Percentiles rank a stretch among this genome's conserved stretches.
Evolutionary conservation across 1,139 yeast species (phyloP).

Genomic region (Blastobotrys buckinghamii): DNA sequence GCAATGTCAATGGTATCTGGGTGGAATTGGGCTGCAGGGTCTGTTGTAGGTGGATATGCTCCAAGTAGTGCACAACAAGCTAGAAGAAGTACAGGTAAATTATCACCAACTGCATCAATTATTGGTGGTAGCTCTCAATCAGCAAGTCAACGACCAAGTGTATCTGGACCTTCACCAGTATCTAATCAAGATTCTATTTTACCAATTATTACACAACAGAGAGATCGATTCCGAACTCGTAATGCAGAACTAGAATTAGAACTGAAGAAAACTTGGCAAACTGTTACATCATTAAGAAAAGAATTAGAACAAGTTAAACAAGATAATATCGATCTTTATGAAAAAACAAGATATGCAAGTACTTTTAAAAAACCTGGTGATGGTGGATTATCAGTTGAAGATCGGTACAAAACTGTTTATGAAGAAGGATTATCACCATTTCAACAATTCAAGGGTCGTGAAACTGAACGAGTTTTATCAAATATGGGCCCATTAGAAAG

Average conservation of each 20-base stretch:
- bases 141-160: constrained; percentile 8
- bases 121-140: constrained; percentile 30
- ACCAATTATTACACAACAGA: constrained; percentile 87
- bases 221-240: constrained; percentile 82
- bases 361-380: constrained; percentile 19
- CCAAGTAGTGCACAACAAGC: constrained; percentile 11
- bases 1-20: constrained; percentile 44
- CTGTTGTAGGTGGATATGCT: neutral
- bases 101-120: constrained; percentile 36
- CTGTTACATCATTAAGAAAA: constrained; percentile 54
- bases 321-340: constrained; percentile 77
- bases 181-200: constrained; percentile 45
- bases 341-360: constrained; percentile 71
- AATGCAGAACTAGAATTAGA: constrained; percentile 83
- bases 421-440: constrained; percentile 80
- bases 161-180: constrained; percentile 8
- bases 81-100: constrained; percentile 24
- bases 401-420: constrained; percentile 56
- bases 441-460: constrained; percentile 73
- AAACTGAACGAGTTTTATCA: constrained; percentile 69
- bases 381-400: constrained; percentile 40
- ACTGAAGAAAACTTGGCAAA: constrained; percentile 50
- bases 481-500: constrained; percentile 74
- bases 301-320: constrained; percentile 59
- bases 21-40: constrained; percentile 24